A percentile compares a stretch with the other conserved stretches of the same genome.
These are phyloP conservation scores for Nyctanthes arbortristis DNA, from an alignment of 257 asterid species.

Conservation along the genomic window DNA sequence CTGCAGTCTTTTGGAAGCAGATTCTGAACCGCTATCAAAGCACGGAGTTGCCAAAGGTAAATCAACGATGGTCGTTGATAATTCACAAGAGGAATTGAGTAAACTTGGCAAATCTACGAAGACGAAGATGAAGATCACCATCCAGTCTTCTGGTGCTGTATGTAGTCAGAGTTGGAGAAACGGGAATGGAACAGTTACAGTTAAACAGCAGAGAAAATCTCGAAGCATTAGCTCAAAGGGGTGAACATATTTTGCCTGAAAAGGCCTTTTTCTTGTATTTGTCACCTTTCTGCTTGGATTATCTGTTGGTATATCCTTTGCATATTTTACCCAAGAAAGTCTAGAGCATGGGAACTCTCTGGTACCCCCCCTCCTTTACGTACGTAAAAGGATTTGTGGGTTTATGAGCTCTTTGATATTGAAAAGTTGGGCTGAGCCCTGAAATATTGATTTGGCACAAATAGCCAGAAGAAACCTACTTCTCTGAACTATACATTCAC, in stretches of 20 bases:
- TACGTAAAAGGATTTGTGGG: not conserved
- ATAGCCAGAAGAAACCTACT: not conserved
- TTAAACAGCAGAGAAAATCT: slow-evolving; percentile 73
- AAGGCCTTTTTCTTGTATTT: not conserved
- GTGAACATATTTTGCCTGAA: slow-evolving; percentile 25
- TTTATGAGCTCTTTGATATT: not conserved
- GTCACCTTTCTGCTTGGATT: not conserved
- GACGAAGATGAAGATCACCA: slow-evolving; percentile 31
- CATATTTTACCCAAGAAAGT: not conserved
- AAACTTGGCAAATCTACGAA: slow-evolving; percentile 34
- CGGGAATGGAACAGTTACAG: slow-evolving; percentile 54
- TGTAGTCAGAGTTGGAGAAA: slow-evolving; percentile 35
- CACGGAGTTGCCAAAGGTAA: slow-evolving; percentile 61
- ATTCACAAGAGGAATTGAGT: slow-evolving; percentile 28
- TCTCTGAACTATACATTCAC: not conserved
- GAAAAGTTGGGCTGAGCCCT: not conserved
- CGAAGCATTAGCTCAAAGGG: slow-evolving; percentile 50
- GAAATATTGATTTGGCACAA: not conserved
- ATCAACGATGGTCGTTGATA: slow-evolving; percentile 41
- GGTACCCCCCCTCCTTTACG: not conserved
- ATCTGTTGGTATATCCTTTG: not conserved
- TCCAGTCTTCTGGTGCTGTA: slow-evolving; percentile 36
- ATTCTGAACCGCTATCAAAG: slow-evolving; percentile 62
- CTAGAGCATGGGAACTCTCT: no score
- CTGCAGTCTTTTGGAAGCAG: slow-evolving; percentile 50